Percentiles rank a stretch among this genome's conserved stretches.
These are phyloP conservation scores for Ustilaginoidea virens DNA, from an alignment of 2,329 filamentous ascomycete species.

Conservation along the genomic window DNA sequence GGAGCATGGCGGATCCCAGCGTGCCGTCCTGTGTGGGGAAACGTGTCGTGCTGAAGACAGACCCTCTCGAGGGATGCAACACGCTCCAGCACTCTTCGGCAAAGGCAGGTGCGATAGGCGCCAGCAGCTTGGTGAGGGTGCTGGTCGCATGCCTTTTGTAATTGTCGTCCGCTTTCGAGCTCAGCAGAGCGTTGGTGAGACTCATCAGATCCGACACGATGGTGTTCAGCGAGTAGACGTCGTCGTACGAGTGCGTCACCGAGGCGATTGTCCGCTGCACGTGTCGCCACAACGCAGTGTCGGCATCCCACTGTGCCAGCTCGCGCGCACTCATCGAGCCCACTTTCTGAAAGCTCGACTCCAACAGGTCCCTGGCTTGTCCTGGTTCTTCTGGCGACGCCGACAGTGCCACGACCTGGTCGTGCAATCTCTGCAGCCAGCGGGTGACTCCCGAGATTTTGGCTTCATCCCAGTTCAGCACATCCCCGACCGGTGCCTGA, in stretches of 20 bases:
- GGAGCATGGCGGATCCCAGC: conserved; percentile 29
- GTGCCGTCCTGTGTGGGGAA: conserved; percentile 46
- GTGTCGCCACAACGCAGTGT: conserved; percentile 42
- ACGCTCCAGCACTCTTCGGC: conserved; percentile 67
- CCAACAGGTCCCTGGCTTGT: conserved; percentile 21
- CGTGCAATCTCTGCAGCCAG: conserved; percentile 58
- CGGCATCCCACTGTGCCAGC: conserved; percentile 27
- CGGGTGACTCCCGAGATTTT: conserved; percentile 71
- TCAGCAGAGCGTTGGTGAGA: conserved; percentile 54
- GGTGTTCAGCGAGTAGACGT: conserved; percentile 67
- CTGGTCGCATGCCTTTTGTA: conserved; percentile 35
- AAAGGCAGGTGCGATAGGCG: conserved; percentile 67
- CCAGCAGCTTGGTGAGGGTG: conserved; percentile 53
- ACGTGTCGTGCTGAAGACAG: conserved; percentile 27
- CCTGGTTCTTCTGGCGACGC: conserved; percentile 6
- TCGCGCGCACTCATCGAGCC: conserved; percentile 16
- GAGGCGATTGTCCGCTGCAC: conserved; percentile 53
- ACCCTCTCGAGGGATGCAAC: conserved; percentile 25
- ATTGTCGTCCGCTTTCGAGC: conserved; percentile 22
- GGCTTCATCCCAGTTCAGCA: conserved; percentile 74
- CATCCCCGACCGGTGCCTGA: conserved; percentile 68
- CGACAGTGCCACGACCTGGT: conserved; percentile 27
- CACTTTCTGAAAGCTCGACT: conserved; percentile 14
- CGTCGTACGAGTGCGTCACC: conserved; percentile 52
- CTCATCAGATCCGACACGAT: conserved; percentile 71